Conservation (phyloP, 352 stramenopile species). For the Phytophthora hibernalis region DNA sequence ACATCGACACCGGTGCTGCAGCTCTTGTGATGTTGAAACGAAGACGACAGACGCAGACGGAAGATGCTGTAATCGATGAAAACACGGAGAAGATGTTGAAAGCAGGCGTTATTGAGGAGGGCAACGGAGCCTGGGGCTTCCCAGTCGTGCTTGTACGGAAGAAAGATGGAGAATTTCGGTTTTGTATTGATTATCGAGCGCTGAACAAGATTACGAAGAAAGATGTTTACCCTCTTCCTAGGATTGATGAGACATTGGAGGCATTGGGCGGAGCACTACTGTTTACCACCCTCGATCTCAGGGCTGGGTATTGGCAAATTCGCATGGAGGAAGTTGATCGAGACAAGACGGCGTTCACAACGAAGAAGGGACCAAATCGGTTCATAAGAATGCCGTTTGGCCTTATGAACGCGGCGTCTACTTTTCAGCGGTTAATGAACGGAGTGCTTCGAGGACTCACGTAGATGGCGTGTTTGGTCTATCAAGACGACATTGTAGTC, state of each 20-base stretch:
- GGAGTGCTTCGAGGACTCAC: neutral
- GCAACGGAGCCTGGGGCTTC: neutral
- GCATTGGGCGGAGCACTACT: neutral
- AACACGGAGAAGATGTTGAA: neutral
- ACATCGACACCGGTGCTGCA: neutral
- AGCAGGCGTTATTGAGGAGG: neutral
- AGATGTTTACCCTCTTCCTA: neutral
- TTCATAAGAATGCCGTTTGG: neutral
- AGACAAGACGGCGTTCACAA: neutral
- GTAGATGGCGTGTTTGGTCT: neutral
- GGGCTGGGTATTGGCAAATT: neutral
- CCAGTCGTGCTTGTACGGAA: neutral
- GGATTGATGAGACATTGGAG: neutral
- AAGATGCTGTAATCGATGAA: neutral
- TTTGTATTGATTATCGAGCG: neutral
- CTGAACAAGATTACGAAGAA: neutral
- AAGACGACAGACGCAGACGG: neutral
- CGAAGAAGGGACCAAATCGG: neutral
- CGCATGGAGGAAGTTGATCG: neutral
- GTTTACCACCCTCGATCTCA: neutral
- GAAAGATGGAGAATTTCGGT: neutral
- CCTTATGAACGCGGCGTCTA: neutral
- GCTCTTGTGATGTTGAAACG: neutral
- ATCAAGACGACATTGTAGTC: neutral
- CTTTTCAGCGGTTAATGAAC: neutral